phyloP scores from a whole-genome alignment of 2,329 filamentous ascomycete genomes.

The Verticillium isaacii region DNA sequence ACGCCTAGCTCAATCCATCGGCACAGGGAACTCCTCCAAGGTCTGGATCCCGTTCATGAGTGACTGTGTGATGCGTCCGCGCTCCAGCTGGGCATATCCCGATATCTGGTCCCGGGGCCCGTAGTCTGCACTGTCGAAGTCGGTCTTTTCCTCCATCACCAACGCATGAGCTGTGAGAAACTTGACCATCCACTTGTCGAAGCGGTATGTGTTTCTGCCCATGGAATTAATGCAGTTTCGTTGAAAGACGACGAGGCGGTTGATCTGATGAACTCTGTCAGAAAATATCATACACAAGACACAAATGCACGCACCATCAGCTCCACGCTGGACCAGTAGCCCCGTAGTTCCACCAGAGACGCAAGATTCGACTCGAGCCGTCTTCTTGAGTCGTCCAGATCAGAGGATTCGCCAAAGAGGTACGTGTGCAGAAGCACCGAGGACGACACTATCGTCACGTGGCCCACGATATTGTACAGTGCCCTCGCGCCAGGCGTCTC shows the following conservation, averaged over 20 bases:
- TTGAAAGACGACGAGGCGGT: constrained; percentile 26
- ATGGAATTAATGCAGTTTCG: constrained; percentile 22
- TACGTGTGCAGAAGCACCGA: constrained; percentile 27
- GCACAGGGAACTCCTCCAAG: too few relatives aligned
- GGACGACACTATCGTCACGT: constrained; percentile 28
- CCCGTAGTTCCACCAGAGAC: constrained; percentile 22
- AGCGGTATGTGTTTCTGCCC: constrained; percentile 21
- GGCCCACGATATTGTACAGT: constrained; percentile 27
- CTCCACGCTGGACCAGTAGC: constrained; percentile 28
- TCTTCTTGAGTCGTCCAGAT: constrained; percentile 17
- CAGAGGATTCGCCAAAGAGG: constrained; percentile 24
- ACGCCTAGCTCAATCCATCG: too few relatives aligned
- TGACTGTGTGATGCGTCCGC: background rate
- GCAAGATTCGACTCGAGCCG: constrained; percentile 25
- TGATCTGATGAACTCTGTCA: constrained; percentile 18
- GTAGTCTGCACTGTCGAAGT: constrained; percentile 13
- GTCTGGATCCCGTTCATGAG: background rate
- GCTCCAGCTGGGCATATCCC: background rate
- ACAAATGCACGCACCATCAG: constrained; percentile 19
- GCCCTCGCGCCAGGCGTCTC: constrained; percentile 18
- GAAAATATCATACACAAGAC: background rate
- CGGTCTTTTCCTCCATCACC: constrained; percentile 24
- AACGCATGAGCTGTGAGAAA: constrained; percentile 28
- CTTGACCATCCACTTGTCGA: constrained; percentile 47
- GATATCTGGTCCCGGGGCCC: background rate